phyloP scores from a whole-genome alignment of 75 land plant genomes.

The Azolla pinnata region DNA sequence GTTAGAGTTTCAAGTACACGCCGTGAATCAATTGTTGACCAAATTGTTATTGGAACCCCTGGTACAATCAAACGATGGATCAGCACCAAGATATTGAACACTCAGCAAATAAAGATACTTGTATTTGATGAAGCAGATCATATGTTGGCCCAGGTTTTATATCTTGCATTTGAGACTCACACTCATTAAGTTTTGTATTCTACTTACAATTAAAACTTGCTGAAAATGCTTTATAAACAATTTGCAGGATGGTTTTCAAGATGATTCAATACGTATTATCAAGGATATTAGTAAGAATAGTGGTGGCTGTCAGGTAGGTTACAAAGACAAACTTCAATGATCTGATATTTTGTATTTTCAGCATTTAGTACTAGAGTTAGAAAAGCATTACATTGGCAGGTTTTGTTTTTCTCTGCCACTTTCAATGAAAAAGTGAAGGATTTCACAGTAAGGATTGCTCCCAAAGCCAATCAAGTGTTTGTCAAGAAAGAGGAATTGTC shows the following conservation, averaged over 20 bases:
- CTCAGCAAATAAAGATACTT: constrained; percentile 53
- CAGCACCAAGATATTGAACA: constrained; percentile 37
- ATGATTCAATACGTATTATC: constrained; percentile 73
- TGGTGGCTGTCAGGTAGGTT: constrained; percentile 57
- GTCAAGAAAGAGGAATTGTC: constrained; percentile 91
- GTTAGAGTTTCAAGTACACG: constrained; percentile 21
- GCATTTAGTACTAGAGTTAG: neutral
- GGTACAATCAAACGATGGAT: constrained; percentile 76
- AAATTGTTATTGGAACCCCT: constrained; percentile 91
- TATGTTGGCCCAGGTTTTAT: constrained; percentile 81
- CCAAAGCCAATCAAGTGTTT: constrained; percentile 64
- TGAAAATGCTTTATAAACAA: no score
- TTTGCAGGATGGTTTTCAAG: constrained; percentile 81
- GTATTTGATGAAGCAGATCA: constrained; percentile 99
- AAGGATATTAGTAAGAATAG: constrained; percentile 44
- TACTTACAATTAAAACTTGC: neutral
- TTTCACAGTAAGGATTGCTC: constrained; percentile 44
- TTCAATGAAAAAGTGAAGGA: constrained; percentile 73
- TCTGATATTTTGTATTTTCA: neutral
- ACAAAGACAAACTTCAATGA: constrained; percentile 2
- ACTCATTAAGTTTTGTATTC: neutral
- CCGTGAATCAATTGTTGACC: constrained; percentile 47
- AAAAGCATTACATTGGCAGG: constrained; percentile 24
- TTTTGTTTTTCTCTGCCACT: constrained; percentile 89
- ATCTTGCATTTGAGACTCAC: neutral